A percentile compares a stretch with the other conserved stretches of the same genome.
Conservation (phyloP, 352 stramenopile species). For the Globisporangium yorkense region DNA sequence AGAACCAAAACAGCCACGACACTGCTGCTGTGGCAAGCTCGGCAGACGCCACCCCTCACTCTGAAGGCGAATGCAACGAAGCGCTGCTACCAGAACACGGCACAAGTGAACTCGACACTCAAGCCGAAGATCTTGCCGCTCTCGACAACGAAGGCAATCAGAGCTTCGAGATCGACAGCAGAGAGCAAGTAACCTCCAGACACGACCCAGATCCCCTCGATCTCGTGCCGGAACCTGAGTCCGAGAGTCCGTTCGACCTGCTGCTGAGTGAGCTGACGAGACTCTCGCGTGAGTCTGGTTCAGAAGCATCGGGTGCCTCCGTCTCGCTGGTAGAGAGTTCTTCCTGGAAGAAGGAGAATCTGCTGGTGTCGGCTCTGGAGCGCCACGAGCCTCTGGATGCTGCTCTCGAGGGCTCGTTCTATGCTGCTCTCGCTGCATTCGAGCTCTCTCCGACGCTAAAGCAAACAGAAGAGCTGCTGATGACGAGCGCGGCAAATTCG, state of each 20-base stretch:
- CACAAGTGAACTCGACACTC: not conserved
- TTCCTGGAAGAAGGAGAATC: slow-evolving; percentile 14
- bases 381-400: slow-evolving; percentile 13
- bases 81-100: not conserved
- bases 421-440: slow-evolving; percentile 25
- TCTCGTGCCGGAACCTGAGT: not conserved
- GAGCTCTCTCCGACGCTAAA: slow-evolving; percentile 12
- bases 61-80: not conserved
- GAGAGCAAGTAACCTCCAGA: not conserved
- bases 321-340: slow-evolving; percentile 11
- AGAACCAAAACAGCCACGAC: slow-evolving; percentile 4
- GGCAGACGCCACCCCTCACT: too few species aligned
- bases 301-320: slow-evolving; percentile 17
- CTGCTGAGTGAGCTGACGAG: slow-evolving; percentile 19
- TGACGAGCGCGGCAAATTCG: slow-evolving; percentile 16
- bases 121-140: not conserved
- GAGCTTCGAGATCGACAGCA: not conserved
- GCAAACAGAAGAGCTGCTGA: slow-evolving; percentile 10
- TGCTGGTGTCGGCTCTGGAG: slow-evolving; percentile 13
- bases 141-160: not conserved
- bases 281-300: slow-evolving; percentile 15
- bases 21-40: slow-evolving; percentile 1
- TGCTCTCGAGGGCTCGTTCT: slow-evolving; percentile 22
- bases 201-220: not conserved
- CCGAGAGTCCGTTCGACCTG: not conserved